phyloP scores from a whole-genome alignment of 176 grass and related monocot genomes.

The Raddia guianensis region DNA sequence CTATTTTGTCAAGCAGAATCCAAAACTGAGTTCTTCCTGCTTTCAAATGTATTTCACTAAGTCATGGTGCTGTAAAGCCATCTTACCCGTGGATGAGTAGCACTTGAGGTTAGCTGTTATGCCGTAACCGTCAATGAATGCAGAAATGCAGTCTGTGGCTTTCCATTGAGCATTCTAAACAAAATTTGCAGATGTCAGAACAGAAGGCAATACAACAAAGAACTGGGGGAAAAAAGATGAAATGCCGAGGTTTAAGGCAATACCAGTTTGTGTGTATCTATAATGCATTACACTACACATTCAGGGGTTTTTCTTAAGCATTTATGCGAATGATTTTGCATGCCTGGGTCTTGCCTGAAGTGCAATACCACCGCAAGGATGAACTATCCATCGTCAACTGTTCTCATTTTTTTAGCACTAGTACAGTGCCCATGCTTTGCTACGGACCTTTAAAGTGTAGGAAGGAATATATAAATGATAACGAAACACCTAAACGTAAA shows the following conservation, averaged over 20 bases:
- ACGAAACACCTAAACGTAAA: no score
- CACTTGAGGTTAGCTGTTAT: background rate
- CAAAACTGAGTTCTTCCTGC: background rate
- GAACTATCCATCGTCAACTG: constrained; percentile 23
- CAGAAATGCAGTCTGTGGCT: constrained; percentile 21
- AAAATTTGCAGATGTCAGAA: constrained; percentile 1
- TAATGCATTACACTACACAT: constrained; percentile 10
- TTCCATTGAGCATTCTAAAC: constrained; percentile 22
- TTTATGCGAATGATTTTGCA: constrained; percentile 17
- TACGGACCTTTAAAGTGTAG: no score
- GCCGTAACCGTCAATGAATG: background rate
- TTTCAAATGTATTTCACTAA: background rate
- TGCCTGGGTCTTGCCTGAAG: constrained; percentile 25
- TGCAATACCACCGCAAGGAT: constrained; percentile 13
- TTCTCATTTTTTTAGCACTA: constrained; percentile 41
- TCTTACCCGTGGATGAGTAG: background rate
- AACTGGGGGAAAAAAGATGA: background rate
- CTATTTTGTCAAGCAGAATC: constrained; percentile 23
- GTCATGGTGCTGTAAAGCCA: background rate
- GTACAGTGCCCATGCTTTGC: no score
- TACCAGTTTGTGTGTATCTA: constrained; percentile 36
- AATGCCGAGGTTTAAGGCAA: background rate
- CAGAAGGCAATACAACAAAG: background rate
- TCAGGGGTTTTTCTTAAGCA: constrained; percentile 15
- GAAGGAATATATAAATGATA: no score